Evolutionary conservation across 352 stramenopile genomes (phyloP), one percentile per base, ranked within the genome.

Genomic region (Globisporangium paroecandrum): DNA sequence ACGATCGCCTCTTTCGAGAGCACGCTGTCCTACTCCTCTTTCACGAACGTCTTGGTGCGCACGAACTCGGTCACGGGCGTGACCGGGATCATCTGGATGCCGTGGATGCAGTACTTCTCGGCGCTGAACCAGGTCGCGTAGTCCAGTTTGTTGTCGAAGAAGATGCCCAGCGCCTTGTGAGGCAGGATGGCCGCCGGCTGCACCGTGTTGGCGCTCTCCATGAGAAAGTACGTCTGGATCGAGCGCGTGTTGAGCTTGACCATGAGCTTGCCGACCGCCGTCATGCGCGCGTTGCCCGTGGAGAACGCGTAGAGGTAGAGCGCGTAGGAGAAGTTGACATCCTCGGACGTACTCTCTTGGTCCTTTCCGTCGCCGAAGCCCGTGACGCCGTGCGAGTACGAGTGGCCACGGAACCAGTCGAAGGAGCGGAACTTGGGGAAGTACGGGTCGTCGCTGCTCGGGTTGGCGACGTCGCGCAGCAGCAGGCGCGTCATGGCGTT

Each of bases 81-180:
- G 56, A 89, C 71, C 1, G 85, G 83, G 2, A 89, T 78, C 85
- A 93, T 91, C 63, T 93, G 83, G 60, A 91, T 90, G 68, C 85
- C 85, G 67, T 93, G 85, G 68, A 93, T 91, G 70, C 82, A 89
- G 65, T 88, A 82, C 65, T 75, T 70, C 9, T 89, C 79, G 4
- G 68, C 70, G 41, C 75, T 88, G 75, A 91, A 91, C 85, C 85
- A 91, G 65, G 81, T 93, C 20, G 85, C 75, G 64, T 93, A 93
- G 74, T 93, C 83, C 13, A 79, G 75, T 65, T 93, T 93, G 72
- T 93, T 93, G 69, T 91, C 83, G 46, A 93, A 93, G 46, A 89
- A 74, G 57, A 91, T 93, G 18, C 85, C 85, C 1, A 81, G 66
- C 10, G 81, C 82, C 70, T 89, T 90, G 57, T 79, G 79, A 3